Percentiles rank a stretch among this genome's conserved stretches.
Evolutionary conservation across 345 rosid genomes (phyloP).

Genomic region (Populus davidiana): DNA sequence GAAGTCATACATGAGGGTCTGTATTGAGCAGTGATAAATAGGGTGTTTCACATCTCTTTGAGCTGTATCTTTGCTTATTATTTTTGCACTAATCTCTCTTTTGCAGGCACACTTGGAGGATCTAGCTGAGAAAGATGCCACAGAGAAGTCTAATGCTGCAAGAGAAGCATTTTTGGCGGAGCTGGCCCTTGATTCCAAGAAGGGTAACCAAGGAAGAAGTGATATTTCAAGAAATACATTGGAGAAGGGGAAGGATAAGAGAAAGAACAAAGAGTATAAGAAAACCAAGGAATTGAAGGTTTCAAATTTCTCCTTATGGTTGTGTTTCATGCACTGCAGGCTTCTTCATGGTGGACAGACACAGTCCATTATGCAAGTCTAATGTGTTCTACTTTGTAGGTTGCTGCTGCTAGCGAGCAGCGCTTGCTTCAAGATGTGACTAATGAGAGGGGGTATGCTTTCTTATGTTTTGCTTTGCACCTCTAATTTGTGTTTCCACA

Average conservation of each 20-base stretch:
- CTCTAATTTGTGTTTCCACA: neutral
- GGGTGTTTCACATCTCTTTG: constrained; percentile 12
- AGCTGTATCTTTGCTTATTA: neutral
- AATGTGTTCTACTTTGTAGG: constrained; percentile 41
- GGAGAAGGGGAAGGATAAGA: constrained; percentile 84
- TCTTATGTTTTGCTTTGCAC: constrained; percentile 6
- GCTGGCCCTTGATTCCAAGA: constrained; percentile 86
- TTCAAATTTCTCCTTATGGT: constrained; percentile 12
- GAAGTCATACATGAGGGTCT: constrained; percentile 79
- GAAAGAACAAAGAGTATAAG: constrained; percentile 63
- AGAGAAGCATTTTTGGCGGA: constrained; percentile 91
- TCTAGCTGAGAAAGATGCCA: constrained; percentile 91
- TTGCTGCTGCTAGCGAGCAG: constrained; percentile 44
- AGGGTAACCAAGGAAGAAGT: constrained; percentile 55
- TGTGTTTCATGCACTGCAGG: constrained; percentile 1
- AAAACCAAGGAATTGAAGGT: constrained; percentile 83
- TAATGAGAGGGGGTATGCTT: constrained; percentile 51
- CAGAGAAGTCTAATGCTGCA: constrained; percentile 97
- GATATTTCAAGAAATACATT: constrained; percentile 52
- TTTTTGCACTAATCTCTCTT: neutral
- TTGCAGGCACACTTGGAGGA: constrained; percentile 78
- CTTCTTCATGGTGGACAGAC: constrained; percentile 1
- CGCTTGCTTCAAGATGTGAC: constrained; percentile 40
- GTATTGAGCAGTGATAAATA: constrained; percentile 25
- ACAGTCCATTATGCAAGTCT: constrained; percentile 7